These are phyloP conservation scores for Ichthyophonus hoferi DNA, from an alignment of 208 protist genomes.

Conservation along the genomic window DNA sequence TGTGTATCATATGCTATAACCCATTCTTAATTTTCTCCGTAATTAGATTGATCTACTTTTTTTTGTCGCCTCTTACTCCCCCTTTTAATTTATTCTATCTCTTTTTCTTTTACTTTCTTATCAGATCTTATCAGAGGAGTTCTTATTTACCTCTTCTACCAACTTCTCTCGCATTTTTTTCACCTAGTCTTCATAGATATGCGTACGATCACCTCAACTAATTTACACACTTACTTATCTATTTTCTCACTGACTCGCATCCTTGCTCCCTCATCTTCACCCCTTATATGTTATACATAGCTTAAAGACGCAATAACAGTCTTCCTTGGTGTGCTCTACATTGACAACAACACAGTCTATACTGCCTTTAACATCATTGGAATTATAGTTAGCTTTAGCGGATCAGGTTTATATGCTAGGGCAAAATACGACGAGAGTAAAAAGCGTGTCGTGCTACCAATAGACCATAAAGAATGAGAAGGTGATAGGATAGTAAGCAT, in stretches of 20 bases:
- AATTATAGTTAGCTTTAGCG: conserved; percentile 32
- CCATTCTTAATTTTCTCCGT: no score
- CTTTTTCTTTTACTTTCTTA: not conserved
- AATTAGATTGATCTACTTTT: no score
- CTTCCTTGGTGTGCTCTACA: conserved; percentile 21
- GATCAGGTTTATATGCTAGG: conserved; percentile 35
- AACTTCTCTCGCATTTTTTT: no score
- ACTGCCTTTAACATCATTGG: conserved; percentile 28
- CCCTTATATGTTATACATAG: no score
- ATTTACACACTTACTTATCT: not conserved
- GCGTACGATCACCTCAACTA: not conserved
- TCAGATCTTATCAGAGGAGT: not conserved
- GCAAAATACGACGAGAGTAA: conserved; percentile 25
- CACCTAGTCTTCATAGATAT: no score
- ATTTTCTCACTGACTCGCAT: no score
- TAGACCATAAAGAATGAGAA: no score
- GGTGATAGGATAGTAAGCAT: no score
- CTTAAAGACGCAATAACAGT: conserved; percentile 39
- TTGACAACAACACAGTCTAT: conserved; percentile 26
- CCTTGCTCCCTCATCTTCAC: no score
- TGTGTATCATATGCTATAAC: no score
- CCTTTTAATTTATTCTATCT: no score
- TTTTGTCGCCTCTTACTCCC: not conserved
- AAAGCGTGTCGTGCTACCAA: no score
- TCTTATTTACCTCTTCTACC: not conserved